Percentiles rank a stretch among this genome's conserved stretches.
Conservation (phyloP, 2,329 filamentous ascomycete species). For the Chaetomium sp. region DNA sequence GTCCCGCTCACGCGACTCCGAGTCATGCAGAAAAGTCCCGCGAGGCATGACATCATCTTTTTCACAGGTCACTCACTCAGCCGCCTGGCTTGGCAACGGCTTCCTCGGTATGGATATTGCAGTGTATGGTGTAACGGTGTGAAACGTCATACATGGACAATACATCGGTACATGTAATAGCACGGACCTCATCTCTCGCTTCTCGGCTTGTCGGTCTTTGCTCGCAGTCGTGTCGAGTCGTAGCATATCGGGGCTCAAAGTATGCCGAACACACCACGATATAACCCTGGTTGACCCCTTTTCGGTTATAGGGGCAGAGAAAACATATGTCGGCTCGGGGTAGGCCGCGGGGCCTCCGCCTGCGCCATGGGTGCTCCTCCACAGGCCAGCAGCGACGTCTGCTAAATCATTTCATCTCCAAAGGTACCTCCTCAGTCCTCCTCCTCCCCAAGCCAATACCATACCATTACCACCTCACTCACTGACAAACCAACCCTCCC, state of each 20-base stretch:
- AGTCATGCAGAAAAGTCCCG: neutral
- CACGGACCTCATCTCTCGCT: neutral
- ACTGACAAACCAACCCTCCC: neutral
- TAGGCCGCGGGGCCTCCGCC: constrained; percentile 29
- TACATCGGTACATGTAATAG: neutral
- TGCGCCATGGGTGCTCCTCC: constrained; percentile 27
- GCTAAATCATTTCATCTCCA: constrained; percentile 36
- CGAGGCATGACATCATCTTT: constrained; percentile 3
- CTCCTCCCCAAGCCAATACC: too few relatives aligned
- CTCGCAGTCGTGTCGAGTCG: neutral
- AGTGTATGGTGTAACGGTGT: too few relatives aligned
- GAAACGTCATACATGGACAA: neutral
- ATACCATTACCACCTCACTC: neutral
- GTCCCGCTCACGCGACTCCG: too few relatives aligned
- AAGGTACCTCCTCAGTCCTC: constrained; percentile 20
- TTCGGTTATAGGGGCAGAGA: neutral
- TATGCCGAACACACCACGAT: neutral
- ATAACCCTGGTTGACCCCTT: neutral
- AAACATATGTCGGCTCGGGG: constrained; percentile 28
- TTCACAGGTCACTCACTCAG: neutral
- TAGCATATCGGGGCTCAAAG: neutral
- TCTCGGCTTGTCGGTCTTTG: neutral
- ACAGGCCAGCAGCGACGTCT: constrained; percentile 29
- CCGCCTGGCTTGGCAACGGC: constrained; percentile 10
- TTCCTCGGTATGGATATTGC: neutral